phyloP scores from a whole-genome alignment of 495 filamentous ascomycete genomes.

The Astrocystis sublimbata region DNA sequence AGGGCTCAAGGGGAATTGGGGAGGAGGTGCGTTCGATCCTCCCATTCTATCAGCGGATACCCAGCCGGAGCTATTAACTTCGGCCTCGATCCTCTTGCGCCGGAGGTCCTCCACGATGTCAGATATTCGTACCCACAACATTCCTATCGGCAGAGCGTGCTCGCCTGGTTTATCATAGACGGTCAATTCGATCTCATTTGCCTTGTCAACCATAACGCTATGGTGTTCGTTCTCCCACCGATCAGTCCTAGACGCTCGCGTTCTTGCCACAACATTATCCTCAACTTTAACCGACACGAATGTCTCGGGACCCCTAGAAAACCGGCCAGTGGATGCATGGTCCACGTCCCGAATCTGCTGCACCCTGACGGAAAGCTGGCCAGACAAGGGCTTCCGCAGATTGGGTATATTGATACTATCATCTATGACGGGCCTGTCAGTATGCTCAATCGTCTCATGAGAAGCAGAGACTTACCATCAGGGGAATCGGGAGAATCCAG shows the following conservation, averaged over 20 bases:
- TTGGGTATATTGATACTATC: conserved; percentile 96
- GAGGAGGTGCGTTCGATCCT: conserved; percentile 41
- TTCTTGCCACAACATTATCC: conserved; percentile 83
- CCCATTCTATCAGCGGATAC: conserved; percentile 94
- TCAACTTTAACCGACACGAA: conserved; percentile 96
- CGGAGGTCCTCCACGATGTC: conserved; percentile 98
- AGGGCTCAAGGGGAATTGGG: conserved; percentile 57
- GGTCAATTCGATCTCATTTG: conserved; percentile 96
- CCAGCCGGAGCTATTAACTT: conserved; percentile 89
- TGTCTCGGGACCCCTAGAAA: conserved; percentile 88
- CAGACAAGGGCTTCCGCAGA: conserved; percentile 88
- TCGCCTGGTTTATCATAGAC: conserved; percentile 94
- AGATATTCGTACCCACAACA: conserved; percentile 95
- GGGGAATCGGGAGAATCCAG: conserved; percentile 78
- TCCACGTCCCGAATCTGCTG: conserved; percentile 92
- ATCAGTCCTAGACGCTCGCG: conserved; percentile 83
- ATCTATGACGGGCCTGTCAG: conserved; percentile 56
- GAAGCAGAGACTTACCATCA: conserved; percentile 62
- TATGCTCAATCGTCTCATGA: neutral
- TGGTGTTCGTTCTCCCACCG: conserved; percentile 90
- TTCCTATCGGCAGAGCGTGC: conserved; percentile 86
- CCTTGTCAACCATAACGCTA: conserved; percentile 91
- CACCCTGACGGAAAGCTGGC: conserved; percentile 82
- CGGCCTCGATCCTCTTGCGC: conserved; percentile 93
- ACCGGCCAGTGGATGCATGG: conserved; percentile 83